Evolutionary conservation across 2,329 filamentous ascomycete genomes (phyloP).

Genomic region (Fusarium nisikadoi): DNA sequence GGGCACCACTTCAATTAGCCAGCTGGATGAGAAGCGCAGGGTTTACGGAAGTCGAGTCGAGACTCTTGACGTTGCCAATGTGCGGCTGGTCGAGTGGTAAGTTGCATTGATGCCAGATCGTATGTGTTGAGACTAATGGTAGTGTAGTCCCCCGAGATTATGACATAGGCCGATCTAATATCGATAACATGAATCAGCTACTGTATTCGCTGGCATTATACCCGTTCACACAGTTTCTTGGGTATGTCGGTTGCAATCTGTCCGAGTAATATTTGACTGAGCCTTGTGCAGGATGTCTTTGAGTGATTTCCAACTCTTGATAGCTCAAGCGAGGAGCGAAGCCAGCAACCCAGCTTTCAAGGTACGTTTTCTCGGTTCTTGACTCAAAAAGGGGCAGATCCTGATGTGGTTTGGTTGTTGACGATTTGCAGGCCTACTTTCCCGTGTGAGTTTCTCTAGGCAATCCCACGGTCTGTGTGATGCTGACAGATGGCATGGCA

Average conservation of each 20-base stretch:
- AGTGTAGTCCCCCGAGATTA: conserved; percentile 60
- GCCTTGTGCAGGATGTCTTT: conserved; percentile 60
- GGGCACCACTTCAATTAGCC: conserved; percentile 70
- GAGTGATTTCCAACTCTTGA: conserved; percentile 66
- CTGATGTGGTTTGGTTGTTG: conserved; percentile 6
- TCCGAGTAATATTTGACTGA: conserved; percentile 6
- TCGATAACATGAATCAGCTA: conserved; percentile 64
- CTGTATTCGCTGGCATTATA: conserved; percentile 66
- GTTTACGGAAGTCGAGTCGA: conserved; percentile 74
- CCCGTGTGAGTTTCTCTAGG: conserved; percentile 60
- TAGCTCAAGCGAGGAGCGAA: conserved; percentile 65
- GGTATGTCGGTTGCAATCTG: conserved; percentile 50
- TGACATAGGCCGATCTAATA: conserved; percentile 64
- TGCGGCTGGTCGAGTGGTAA: conserved; percentile 77
- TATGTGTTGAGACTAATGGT: conserved; percentile 4
- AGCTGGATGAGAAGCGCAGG: conserved; percentile 69
- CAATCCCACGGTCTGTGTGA: not conserved
- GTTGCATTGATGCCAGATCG: not conserved
- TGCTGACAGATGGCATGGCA: conserved; percentile 44
- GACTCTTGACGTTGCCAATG: conserved; percentile 73
- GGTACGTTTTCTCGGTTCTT: conserved; percentile 51
- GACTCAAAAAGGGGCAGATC: not conserved
- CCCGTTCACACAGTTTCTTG: conserved; percentile 62
- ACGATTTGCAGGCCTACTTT: conserved; percentile 65
- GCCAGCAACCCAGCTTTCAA: conserved; percentile 65